A percentile compares a stretch with the other conserved stretches of the same genome.
phyloP scores from a whole-genome alignment of 2,329 filamentous ascomycete species.

The Monosporascus sp. region DNA sequence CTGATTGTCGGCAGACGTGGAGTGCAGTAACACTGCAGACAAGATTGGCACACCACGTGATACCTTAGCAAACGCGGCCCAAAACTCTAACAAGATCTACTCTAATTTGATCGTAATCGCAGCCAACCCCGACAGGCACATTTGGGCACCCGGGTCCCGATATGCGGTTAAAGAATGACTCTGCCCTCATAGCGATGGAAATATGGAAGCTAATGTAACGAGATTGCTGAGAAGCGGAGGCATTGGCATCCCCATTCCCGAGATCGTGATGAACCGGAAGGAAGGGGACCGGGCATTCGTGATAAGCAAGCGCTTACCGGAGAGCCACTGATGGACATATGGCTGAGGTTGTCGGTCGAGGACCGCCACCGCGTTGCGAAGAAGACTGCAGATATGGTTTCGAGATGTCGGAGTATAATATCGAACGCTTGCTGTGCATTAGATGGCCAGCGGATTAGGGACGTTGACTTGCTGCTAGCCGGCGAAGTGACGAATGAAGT shows the following conservation, averaged over 20 bases:
- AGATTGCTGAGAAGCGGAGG: not conserved
- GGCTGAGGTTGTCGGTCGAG: not conserved
- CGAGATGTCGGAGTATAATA: not conserved
- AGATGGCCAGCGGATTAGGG: not conserved
- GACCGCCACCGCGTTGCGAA: not conserved
- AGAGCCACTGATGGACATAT: not conserved
- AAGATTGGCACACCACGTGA: not conserved
- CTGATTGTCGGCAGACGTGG: no score
- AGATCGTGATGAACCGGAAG: not conserved
- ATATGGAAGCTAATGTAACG: not conserved
- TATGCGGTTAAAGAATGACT: not conserved
- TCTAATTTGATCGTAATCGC: not conserved
- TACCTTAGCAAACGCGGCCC: not conserved
- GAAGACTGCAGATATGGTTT: not conserved
- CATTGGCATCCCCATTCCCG: not conserved
- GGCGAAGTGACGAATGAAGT: not conserved
- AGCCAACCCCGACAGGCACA: not conserved
- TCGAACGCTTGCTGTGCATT: not conserved
- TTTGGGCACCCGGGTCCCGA: not conserved
- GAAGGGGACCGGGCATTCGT: not conserved
- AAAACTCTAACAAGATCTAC: no score
- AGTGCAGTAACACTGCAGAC: not conserved
- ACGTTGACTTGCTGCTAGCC: not conserved
- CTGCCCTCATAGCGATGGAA: not conserved
- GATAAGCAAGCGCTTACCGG: not conserved